Conservation (phyloP, 805 yeast species). For the Cyberlindnera veronae region DNA sequence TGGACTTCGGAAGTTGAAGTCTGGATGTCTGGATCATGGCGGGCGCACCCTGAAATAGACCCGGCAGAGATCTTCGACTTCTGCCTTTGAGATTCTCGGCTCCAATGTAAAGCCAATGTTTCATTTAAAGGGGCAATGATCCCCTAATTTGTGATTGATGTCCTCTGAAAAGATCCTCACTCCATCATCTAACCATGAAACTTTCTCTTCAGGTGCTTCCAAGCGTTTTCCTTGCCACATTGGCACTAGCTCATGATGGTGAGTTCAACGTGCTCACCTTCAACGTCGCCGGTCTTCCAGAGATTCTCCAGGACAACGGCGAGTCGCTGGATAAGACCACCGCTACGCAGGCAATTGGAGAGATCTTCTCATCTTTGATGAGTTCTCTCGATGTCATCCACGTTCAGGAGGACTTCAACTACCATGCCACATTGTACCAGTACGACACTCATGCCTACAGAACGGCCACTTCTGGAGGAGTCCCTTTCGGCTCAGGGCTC, state of each 20-base stretch:
- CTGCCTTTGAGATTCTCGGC: too few species aligned
- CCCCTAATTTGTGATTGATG: not conserved
- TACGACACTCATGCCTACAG: conserved; percentile 11
- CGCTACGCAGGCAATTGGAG: conserved; percentile 9
- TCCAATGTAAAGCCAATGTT: too few species aligned
- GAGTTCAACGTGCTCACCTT: conserved; percentile 10
- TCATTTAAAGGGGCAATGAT: too few species aligned
- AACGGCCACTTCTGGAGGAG: conserved; percentile 13
- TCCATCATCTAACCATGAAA: not conserved
- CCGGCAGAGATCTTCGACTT: too few species aligned
- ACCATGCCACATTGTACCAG: conserved; percentile 9
- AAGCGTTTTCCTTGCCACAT: not conserved
- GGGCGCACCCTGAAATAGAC: too few species aligned
- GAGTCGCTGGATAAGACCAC: conserved; percentile 8
- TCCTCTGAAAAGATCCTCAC: too few species aligned
- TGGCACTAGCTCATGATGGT: not conserved
- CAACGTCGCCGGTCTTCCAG: conserved; percentile 13
- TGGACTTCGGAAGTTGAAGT: too few species aligned
- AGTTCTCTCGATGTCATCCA: conserved; percentile 7
- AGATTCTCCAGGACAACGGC: conserved; percentile 8
- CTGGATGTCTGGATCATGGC: too few species aligned
- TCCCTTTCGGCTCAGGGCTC: conserved; percentile 9
- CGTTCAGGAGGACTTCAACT: conserved; percentile 15
- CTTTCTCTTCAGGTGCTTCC: not conserved
- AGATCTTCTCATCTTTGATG: conserved; percentile 1